Evolutionary conservation across 768 basidiomycete species (phyloP).

Genomic region (Suillus lakei): DNA sequence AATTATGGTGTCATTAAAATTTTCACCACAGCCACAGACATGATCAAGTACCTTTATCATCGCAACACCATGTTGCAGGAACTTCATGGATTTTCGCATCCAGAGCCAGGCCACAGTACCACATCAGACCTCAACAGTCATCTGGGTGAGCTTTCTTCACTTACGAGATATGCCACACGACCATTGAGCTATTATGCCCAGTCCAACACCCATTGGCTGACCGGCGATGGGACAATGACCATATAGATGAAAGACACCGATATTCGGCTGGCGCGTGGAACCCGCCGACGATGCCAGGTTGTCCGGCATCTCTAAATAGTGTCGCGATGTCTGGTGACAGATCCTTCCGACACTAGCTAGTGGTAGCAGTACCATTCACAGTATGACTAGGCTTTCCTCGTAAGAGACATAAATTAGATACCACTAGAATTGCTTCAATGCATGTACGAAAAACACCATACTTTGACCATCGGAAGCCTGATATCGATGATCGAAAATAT

Average conservation of each 20-base stretch:
- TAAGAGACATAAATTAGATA: no score
- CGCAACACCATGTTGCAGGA: not conserved
- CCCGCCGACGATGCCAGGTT: not conserved
- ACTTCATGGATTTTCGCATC: not conserved
- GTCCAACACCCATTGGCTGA: not conserved
- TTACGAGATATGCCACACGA: not conserved
- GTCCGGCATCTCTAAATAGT: not conserved
- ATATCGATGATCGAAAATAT: no score
- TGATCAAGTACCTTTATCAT: not conserved
- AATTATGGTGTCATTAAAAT: not conserved
- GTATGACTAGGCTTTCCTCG: not conserved
- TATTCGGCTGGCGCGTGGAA: not conserved
- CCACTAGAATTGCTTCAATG: no score
- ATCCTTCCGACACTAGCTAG: not conserved
- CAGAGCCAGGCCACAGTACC: not conserved
- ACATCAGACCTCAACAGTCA: not conserved
- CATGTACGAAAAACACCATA: no score
- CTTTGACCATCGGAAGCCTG: no score
- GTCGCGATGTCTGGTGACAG: not conserved
- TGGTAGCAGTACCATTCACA: not conserved
- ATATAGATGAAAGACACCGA: not conserved
- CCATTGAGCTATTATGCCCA: not conserved
- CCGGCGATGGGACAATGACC: not conserved
- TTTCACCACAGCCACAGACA: constrained; percentile 2
- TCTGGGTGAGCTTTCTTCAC: not conserved